Percentiles rank a stretch among this genome's conserved stretches.
Conservation (phyloP, 768 basidiomycete species). For the Scleroderma bovista region DNA sequence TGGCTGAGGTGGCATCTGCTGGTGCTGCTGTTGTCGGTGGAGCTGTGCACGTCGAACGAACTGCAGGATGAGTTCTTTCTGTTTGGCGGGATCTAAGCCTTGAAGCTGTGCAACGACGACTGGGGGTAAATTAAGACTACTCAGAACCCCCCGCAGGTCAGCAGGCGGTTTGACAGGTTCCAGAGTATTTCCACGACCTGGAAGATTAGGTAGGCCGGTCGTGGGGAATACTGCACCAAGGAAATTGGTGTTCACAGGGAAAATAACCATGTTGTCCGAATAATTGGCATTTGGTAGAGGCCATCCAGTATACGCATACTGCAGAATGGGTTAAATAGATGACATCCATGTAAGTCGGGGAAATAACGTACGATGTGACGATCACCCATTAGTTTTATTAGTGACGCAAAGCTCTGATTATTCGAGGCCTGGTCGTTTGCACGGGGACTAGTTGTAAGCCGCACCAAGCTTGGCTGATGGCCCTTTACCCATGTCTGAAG, state of each 20-base stretch:
- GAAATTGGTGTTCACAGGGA: slow-evolving; percentile 34
- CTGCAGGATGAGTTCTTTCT: slow-evolving; percentile 14
- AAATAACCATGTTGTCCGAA: slow-evolving; percentile 45
- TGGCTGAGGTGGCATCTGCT: slow-evolving; percentile 13
- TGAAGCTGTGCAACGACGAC: slow-evolving; percentile 15
- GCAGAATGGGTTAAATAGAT: slow-evolving; percentile 2
- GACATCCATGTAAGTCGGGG: neutral
- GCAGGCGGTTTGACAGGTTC: slow-evolving; percentile 2
- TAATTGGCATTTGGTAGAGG: slow-evolving; percentile 35
- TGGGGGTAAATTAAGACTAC: slow-evolving; percentile 6
- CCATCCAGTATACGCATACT: slow-evolving; percentile 55
- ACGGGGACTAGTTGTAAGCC: slow-evolving; percentile 31
- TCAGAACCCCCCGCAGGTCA: slow-evolving; percentile 4
- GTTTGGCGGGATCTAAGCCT: slow-evolving; percentile 19
- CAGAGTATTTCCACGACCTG: slow-evolving; percentile 17
- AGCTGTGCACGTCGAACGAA: slow-evolving; percentile 13
- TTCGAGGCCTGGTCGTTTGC: slow-evolving; percentile 35
- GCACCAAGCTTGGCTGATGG: slow-evolving; percentile 32
- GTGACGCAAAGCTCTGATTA: slow-evolving; percentile 35
- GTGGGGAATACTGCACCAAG: slow-evolving; percentile 46
- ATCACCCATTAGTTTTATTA: slow-evolving; percentile 37
- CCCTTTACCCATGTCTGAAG: slow-evolving; percentile 46
- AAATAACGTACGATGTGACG: slow-evolving; percentile 41
- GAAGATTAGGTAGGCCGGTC: slow-evolving; percentile 43
- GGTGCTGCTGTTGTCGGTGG: slow-evolving; percentile 22